Conservation (phyloP, 2,329 filamentous ascomycete genomes). For the Dissoconium aciculare region DNA sequence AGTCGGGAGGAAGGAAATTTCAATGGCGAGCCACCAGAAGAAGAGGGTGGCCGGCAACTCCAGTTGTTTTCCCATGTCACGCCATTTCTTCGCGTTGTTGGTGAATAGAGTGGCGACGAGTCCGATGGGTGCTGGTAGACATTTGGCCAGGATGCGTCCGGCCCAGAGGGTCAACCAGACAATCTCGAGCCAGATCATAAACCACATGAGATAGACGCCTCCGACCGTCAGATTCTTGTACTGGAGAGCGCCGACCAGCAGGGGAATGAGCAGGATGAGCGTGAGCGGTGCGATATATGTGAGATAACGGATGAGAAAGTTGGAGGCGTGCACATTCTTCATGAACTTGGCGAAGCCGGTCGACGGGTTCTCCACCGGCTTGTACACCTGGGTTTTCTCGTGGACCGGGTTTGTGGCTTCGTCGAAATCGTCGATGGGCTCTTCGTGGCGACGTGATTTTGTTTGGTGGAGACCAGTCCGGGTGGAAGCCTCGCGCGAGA, state of each 20-base stretch:
- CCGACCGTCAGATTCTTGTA: constrained; percentile 46
- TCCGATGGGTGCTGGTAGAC: constrained; percentile 46
- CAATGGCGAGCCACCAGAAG: constrained; percentile 78
- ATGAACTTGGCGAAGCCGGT: constrained; percentile 49
- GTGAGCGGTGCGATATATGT: constrained; percentile 55
- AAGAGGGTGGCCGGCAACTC: constrained; percentile 78
- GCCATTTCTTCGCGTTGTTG: constrained; percentile 85
- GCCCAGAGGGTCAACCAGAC: constrained; percentile 87
- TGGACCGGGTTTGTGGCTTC: constrained; percentile 53
- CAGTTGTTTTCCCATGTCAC: constrained; percentile 69
- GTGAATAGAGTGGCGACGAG: constrained; percentile 60
- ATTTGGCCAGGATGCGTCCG: constrained; percentile 47
- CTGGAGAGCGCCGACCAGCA: constrained; percentile 48
- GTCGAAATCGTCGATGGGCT: constrained; percentile 52
- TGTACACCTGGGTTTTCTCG: constrained; percentile 50
- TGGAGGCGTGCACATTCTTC: constrained; percentile 50
- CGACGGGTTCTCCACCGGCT: constrained; percentile 46
- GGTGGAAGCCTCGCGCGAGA: constrained; percentile 29
- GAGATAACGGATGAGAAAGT: constrained; percentile 48
- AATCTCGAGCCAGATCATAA: constrained; percentile 87
- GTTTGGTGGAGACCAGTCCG: constrained; percentile 9
- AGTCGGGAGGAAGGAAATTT: constrained; percentile 73
- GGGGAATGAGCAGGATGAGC: constrained; percentile 49
- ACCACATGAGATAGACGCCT: constrained; percentile 71
- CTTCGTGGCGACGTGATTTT: constrained; percentile 33